Conservation (phyloP, 2,329 filamentous ascomycete genomes). For the Rutstroemia sp. region DNA sequence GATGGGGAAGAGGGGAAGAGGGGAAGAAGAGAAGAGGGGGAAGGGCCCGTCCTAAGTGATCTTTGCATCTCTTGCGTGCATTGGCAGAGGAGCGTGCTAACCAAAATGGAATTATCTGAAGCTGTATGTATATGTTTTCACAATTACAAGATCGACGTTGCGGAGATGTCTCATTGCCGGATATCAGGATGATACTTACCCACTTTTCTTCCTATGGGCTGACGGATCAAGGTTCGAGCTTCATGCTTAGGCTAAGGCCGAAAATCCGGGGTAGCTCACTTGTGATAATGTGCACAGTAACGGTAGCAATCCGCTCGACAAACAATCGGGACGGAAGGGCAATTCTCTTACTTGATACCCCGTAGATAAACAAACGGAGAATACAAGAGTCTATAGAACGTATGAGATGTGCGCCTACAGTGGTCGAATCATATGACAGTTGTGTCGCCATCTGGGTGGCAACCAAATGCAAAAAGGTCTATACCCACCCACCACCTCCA, state of each 20-base stretch:
- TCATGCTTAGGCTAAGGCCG: neutral
- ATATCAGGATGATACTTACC: no score
- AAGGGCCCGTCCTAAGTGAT: neutral
- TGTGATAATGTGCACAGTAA: neutral
- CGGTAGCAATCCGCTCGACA: neutral
- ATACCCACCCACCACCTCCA: no score
- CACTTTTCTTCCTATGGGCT: no score
- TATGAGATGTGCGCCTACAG: neutral
- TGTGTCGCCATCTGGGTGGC: neutral
- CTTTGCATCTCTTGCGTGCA: no score
- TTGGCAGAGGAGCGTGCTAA: neutral
- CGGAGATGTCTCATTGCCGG: no score
- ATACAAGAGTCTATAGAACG: no score
- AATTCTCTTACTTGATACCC: no score
- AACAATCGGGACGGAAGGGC: neutral
- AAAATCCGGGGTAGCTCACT: conserved; percentile 3
- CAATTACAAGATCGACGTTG: no score
- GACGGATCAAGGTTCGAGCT: neutral
- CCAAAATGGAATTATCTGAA: no score
- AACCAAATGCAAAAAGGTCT: no score
- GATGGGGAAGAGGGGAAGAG: neutral
- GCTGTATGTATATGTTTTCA: no score
- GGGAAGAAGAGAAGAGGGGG: neutral
- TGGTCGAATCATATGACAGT: neutral
- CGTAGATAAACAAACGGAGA: no score